Base-by-base conservation (phyloP, 257 asterid species). In the Cynanchum wilfordii region DNA sequence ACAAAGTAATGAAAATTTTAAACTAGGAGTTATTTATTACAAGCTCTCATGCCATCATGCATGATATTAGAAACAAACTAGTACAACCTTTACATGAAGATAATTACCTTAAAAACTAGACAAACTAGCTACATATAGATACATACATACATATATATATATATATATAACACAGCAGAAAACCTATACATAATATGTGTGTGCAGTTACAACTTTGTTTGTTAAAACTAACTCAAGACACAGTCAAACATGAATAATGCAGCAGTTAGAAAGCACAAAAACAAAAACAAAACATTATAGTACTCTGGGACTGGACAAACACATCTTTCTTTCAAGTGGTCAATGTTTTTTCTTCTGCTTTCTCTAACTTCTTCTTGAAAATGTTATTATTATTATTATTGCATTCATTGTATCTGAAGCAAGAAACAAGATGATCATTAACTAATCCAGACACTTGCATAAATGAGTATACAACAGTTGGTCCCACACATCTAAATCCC, bases 371-470 rank as follows among this genome's bases (percentile, higher is more conserved):
- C 70, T 66, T 75, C 55, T 73, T 71, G 69, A 65, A 62, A 76
- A 50, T 50, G 13, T 20, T 72, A 78, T 73, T 71, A 66, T 63
- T 54, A 75, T 55, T 54, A 12, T 20, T 72, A 77, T 59, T 76
- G 75, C 87, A 86, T 79, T 76, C 83, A 11, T 70, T 82, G 92
- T 82, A 82, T 84, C 96, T 85, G 79, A 85, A 90, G 86, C 96
- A 90, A 13, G 88, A 80, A 19, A 74, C 65, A 25, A 89, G 92
- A 71, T 92, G 97, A 77, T 86, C 91, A 72, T 87, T 88, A 70
- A 84, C 94, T 78, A 90, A 54, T 54, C 96, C 96, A 5, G 94
- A 80, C 27, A 79, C 94, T 77, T 92, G 96, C 96, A 92, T 90
- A 64, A 90, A 90, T 10, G 95, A 88, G 79, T 89, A 88, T 73